These are phyloP conservation scores for Leptomonas pyrrhocoris DNA, from an alignment of 208 protist species.

Conservation along the genomic window DNA sequence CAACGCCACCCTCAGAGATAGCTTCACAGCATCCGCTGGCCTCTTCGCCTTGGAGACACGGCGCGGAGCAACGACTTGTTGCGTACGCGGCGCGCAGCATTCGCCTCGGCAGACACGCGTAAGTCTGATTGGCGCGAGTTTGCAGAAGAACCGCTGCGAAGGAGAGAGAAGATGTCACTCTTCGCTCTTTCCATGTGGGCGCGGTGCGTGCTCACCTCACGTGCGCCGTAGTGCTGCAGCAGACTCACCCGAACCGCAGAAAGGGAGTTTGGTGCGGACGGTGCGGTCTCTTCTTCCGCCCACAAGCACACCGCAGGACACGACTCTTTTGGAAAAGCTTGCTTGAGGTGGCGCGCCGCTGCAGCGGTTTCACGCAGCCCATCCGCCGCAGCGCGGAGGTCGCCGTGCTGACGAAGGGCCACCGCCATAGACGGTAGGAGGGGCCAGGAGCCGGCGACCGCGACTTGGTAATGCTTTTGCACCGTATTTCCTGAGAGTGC, in stretches of 20 bases:
- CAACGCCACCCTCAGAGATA: background rate
- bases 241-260: conserved; percentile 5
- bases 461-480: background rate
- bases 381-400: conserved; percentile 9
- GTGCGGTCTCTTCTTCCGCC: conserved; percentile 15
- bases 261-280: background rate
- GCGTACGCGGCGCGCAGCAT: conserved; percentile 18
- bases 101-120: conserved; percentile 5
- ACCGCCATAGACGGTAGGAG: conserved; percentile 11
- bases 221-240: conserved; percentile 26
- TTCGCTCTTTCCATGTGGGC: conserved; percentile 35
- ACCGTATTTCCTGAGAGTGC: conserved; percentile 4
- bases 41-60: conserved; percentile 9
- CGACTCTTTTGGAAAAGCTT: conserved; percentile 14
- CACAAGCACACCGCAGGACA: conserved; percentile 30
- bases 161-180: conserved; percentile 33
- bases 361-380: conserved; percentile 24
- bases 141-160: conserved; percentile 7
- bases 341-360: conserved; percentile 25
- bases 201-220: conserved; percentile 25
- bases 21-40: conserved; percentile 8
- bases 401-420: background rate
- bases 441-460: conserved; percentile 16
- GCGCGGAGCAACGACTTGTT: conserved; percentile 20
- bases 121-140: background rate